Conservation (phyloP, 768 basidiomycete genomes). For the Boletus fagicola region DNA sequence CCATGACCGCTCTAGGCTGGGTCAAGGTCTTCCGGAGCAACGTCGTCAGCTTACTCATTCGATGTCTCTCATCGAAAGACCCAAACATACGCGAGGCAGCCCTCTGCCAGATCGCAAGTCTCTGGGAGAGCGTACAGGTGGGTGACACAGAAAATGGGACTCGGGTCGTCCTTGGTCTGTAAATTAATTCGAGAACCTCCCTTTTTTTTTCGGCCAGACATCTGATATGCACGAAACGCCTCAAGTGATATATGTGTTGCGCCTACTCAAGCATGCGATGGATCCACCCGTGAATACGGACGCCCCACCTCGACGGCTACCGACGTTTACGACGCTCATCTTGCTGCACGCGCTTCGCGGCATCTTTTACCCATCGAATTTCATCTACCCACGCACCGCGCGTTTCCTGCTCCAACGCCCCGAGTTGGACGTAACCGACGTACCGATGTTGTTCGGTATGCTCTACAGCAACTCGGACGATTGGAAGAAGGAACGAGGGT, state of each 20-base stretch:
- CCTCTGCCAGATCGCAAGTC: slow-evolving; percentile 54
- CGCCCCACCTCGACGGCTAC: slow-evolving; percentile 55
- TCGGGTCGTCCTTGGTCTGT: not conserved
- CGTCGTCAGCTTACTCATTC: slow-evolving; percentile 67
- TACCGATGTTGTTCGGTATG: slow-evolving; percentile 89
- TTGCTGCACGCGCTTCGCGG: slow-evolving; percentile 78
- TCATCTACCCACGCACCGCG: slow-evolving; percentile 83
- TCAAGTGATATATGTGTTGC: slow-evolving; percentile 70
- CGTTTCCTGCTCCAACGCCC: slow-evolving; percentile 90
- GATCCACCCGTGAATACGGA: slow-evolving; percentile 39
- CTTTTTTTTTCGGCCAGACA: slow-evolving; percentile 30
- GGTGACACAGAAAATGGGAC: slow-evolving; percentile 20
- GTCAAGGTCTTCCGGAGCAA: slow-evolving; percentile 85
- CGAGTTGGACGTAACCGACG: slow-evolving; percentile 73
- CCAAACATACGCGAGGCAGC: slow-evolving; percentile 57
- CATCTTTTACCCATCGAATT: slow-evolving; percentile 83
- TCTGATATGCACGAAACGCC: slow-evolving; percentile 77
- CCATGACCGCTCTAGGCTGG: slow-evolving; percentile 66
- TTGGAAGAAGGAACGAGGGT: slow-evolving; percentile 85
- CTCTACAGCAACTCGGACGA: slow-evolving; percentile 76
- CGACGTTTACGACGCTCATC: slow-evolving; percentile 77
- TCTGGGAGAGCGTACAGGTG: slow-evolving; percentile 66
- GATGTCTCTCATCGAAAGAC: slow-evolving; percentile 68
- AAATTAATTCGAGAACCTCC: not conserved
- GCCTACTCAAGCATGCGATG: slow-evolving; percentile 28